Evolutionary conservation across 2,329 filamentous ascomycete genomes (phyloP), one percentile per base, ranked within the genome.

Genomic region (Triangularia verruculosa): DNA sequence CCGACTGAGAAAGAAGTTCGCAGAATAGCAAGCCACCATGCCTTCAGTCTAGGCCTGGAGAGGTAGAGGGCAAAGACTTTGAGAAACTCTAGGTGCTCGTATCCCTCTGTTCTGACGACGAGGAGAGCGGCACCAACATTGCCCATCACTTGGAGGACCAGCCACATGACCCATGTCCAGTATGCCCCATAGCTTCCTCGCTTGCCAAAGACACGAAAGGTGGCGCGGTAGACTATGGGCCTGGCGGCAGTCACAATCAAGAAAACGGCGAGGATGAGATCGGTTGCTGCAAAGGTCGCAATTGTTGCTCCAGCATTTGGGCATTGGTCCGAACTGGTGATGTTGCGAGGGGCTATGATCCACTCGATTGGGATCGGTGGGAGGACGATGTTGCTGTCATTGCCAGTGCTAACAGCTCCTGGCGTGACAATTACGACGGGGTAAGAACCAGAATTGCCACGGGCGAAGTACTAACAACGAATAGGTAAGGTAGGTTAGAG

Each of bases 331-430:
- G 56, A 13, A 20, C 39, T 20, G 25, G 32, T 39, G 56, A 47
- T 43, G 56, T 58, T 58, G 32, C 28, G 56, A n/a, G 32, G 56
- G 2, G 56, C 28, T 11, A 58, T 58, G 56, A 58, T 58, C 56
- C 56, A 58, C 25, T 58, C 56, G 20, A 58, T 32, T 12, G 56
- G 56, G 9, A 58, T 32, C 6, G 56, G 56, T 25, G 32, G 56
- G 4, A 58, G 20, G 17, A 25, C 39, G 20, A 47, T 17, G 3
- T 47, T 3, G 39, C n/a, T 47, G 1, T 47, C 39, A 9, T 47
- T 47, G 8, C n/a, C 39, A 47, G 4, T 47, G 39, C n/a, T 47
- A 17, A 8, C 3, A 9, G 9, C n/a, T 7, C 39, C 9, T 6
- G 39, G 39, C 2, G 39, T 47, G 39, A 47, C 9, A 17, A 47